These are phyloP conservation scores for Grosmannia clavigera DNA, from an alignment of 2,329 filamentous ascomycete species.

Conservation along the genomic window DNA sequence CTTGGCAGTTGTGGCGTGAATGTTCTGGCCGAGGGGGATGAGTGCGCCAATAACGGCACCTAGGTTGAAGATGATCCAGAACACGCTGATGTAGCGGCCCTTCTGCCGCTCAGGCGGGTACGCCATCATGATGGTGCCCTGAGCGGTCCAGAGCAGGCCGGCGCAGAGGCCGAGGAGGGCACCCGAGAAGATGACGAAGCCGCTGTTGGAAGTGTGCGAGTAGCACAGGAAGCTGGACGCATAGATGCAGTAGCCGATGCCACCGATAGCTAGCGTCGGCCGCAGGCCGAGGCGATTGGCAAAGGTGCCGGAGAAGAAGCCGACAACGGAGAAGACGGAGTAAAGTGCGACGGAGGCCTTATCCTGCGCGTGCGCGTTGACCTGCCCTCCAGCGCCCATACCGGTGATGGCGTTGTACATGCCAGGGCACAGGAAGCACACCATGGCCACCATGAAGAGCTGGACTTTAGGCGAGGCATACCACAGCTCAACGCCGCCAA, in stretches of 20 bases:
- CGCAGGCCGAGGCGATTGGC: slow-evolving; percentile 64
- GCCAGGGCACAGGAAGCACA: slow-evolving; percentile 39
- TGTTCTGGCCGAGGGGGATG: slow-evolving; percentile 62
- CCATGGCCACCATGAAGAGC: slow-evolving; percentile 56
- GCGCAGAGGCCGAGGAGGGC: slow-evolving; percentile 67
- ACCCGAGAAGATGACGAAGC: slow-evolving; percentile 66
- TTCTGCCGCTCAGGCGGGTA: slow-evolving; percentile 74
- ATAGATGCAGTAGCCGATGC: slow-evolving; percentile 67
- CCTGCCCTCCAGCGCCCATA: slow-evolving; percentile 16
- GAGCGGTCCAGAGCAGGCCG: slow-evolving; percentile 68
- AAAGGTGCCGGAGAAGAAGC: slow-evolving; percentile 62
- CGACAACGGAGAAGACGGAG: slow-evolving; percentile 42
- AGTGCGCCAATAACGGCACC: slow-evolving; percentile 77
- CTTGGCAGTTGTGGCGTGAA: slow-evolving; percentile 27
- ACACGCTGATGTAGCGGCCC: slow-evolving; percentile 78
- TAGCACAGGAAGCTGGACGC: slow-evolving; percentile 58
- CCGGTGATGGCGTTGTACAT: slow-evolving; percentile 18
- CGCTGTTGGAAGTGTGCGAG: slow-evolving; percentile 52
- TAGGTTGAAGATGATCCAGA: slow-evolving; percentile 93
- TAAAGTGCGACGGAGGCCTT: slow-evolving; percentile 32
- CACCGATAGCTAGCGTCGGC: slow-evolving; percentile 55
- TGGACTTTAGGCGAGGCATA: slow-evolving; percentile 65
- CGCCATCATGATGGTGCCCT: slow-evolving; percentile 80
- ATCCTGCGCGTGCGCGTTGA: slow-evolving; percentile 12
- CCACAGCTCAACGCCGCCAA: slow-evolving; percentile 46